A percentile compares a stretch with the other conserved stretches of the same genome.
Conservation (phyloP, 2,329 filamentous ascomycete species). For the Aspergillus unguis region DNA sequence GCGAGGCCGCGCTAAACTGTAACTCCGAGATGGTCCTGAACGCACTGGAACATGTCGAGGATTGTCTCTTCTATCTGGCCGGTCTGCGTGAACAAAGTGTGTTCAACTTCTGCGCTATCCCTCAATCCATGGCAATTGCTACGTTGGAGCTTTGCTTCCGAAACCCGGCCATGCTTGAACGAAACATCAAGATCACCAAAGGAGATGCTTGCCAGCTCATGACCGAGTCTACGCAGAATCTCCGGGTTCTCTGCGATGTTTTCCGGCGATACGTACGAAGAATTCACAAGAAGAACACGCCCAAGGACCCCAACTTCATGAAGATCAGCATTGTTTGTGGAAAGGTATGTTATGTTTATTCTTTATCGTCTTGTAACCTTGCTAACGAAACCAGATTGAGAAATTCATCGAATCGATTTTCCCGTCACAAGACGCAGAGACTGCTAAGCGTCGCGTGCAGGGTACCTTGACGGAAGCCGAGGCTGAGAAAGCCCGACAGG, state of each 20-base stretch:
- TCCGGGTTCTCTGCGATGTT: conserved; percentile 73
- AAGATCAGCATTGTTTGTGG: conserved; percentile 88
- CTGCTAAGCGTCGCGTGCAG: conserved; percentile 43
- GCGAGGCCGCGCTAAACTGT: conserved; percentile 74
- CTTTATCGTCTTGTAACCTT: neutral
- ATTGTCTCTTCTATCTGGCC: conserved; percentile 97
- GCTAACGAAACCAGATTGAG: conserved; percentile 63
- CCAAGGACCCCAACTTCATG: conserved; percentile 85
- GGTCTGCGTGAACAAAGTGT: conserved; percentile 93
- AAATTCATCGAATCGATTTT: conserved; percentile 94
- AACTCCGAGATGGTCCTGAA: conserved; percentile 93
- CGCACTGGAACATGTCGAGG: conserved; percentile 79
- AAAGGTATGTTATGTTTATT: conserved; percentile 57
- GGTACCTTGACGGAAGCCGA: conserved; percentile 59
- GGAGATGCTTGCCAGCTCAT: conserved; percentile 89
- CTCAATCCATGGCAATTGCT: conserved; percentile 95
- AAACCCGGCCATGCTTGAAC: conserved; percentile 80
- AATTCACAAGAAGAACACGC: conserved; percentile 93
- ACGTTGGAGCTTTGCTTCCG: conserved; percentile 89
- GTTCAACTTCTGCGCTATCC: conserved; percentile 98
- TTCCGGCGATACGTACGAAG: conserved; percentile 74
- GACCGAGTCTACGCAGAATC: conserved; percentile 88
- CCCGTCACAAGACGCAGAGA: conserved; percentile 73
- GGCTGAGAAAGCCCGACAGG: conserved; percentile 48
- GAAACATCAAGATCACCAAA: conserved; percentile 94